Conservation (phyloP, 176 grass and related monocot genomes). For the Musa beccarii region DNA sequence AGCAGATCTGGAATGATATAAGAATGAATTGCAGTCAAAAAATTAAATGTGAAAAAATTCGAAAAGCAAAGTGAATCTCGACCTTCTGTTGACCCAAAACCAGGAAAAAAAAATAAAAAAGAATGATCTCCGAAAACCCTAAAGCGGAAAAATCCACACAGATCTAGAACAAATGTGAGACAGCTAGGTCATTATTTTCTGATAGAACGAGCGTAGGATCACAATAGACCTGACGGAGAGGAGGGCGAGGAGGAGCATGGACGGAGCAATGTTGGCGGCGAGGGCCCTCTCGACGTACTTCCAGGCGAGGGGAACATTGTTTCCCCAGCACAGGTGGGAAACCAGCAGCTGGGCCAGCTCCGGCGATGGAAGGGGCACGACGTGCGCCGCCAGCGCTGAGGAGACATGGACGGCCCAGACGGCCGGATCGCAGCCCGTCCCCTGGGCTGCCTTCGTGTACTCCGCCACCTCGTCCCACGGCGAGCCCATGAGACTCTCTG, state of each 20-base stretch:
- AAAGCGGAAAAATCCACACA: background rate
- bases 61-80: too few species aligned
- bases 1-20: background rate
- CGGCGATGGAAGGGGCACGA: slow-evolving; percentile 31
- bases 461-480: slow-evolving; percentile 46
- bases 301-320: slow-evolving; percentile 40
- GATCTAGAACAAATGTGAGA: background rate
- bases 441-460: slow-evolving; percentile 61
- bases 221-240: slow-evolving; percentile 52
- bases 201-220: background rate
- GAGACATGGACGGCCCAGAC: slow-evolving; percentile 52
- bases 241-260: slow-evolving; percentile 63
- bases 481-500: background rate
- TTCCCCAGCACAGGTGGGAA: slow-evolving; percentile 28
- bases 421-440: slow-evolving; percentile 33
- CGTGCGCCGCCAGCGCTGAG: slow-evolving; percentile 13
- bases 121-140: background rate
- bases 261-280: slow-evolving; percentile 48
- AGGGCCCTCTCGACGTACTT: slow-evolving; percentile 88
- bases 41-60: background rate
- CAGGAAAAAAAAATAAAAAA: too few species aligned
- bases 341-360: slow-evolving; percentile 59
- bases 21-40: background rate
- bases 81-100: too few species aligned
- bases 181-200: background rate